Percentiles rank a stretch among this genome's conserved stretches.
Conservation (phyloP, 176 grass and related monocot genomes). For the Bolboschoenus planiculmis region DNA sequence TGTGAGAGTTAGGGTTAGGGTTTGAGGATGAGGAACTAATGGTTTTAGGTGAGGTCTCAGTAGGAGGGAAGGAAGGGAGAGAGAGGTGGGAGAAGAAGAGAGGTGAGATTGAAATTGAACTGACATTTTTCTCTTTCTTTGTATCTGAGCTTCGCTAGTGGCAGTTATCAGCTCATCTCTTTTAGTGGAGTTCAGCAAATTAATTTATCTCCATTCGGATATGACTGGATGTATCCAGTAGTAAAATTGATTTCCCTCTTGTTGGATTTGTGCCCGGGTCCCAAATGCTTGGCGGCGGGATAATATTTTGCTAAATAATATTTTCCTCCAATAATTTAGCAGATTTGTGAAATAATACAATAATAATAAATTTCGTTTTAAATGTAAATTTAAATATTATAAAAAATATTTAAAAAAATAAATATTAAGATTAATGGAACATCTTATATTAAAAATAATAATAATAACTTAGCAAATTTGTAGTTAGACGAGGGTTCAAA, state of each 20-base stretch:
- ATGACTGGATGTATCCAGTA: neutral
- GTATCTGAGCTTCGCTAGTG: neutral
- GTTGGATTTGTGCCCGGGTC: neutral
- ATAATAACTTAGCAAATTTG: too few species aligned
- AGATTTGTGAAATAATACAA: too few species aligned
- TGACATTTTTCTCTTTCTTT: neutral
- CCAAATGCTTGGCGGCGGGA: neutral
- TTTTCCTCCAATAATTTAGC: too few species aligned
- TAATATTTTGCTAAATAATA: too few species aligned
- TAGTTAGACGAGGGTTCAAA: too few species aligned
- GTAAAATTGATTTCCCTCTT: too few species aligned
- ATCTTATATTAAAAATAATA: too few species aligned
- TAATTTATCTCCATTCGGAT: neutral
- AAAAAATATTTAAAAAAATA: too few species aligned
- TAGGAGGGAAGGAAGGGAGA: neutral
- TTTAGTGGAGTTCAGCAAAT: neutral
- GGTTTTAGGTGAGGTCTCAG: neutral
- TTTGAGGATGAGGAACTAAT: neutral
- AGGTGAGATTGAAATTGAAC: neutral
- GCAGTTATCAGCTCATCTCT: conserved; percentile 15
- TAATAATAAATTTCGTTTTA: too few species aligned
- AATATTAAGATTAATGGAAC: too few species aligned
- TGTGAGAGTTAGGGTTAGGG: neutral
- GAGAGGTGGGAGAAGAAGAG: neutral
- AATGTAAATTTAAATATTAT: too few species aligned